Evolutionary conservation across 805 yeast species (phyloP), one percentile per base, ranked within the genome.

Genomic region (Yarrowia alimentaria): DNA sequence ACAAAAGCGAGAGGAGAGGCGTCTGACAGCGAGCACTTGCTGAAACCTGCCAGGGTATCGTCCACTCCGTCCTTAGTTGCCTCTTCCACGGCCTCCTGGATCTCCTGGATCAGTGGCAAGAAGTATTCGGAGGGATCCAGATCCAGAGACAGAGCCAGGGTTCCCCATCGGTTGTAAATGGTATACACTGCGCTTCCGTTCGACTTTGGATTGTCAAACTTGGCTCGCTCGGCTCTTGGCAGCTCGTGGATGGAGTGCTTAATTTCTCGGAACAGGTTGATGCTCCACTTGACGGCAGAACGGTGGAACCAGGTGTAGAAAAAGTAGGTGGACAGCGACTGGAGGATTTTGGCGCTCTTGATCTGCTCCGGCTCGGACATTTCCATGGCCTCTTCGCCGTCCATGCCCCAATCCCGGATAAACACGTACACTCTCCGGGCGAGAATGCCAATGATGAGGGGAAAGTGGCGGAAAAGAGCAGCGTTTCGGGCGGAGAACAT

Each of bases 301-400:
- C 57, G 58, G 40, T 68, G 68, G 21, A 70, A 58, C 14, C 71
- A 57, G 10, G 73, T 59, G 30, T 72, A 76, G 11, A 79, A 65
- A 1, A 75, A 61, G 57, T 78, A 75, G 1, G 90, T 76, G 16
- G 83, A 56, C 38, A 85, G 76, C 38, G 81, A 75, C 30, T 81
- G 78, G 48, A 91, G 67, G 32, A 89, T 66, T 56, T 76, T 77
- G 28, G 86, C 73, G 60, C 85, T 91, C 25, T 26, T 71, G 71
- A n/a, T 57, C 58, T 22, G 74, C 66, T 58, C 69, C 58, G 38
- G 77, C 19, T 68, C 71, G n/a, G 64, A 56, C 6, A 59, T 59
- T 14, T 61, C 58, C 12, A 57, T 53, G 30, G 64, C 59, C 30
- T 66, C 66, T 1, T 60, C 58, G 1, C 81, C 59, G 50, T 64